Percentiles rank a stretch among this genome's conserved stretches.
Evolutionary conservation across 352 stramenopile genomes (phyloP).

Genomic region (Pythium angustatum): DNA sequence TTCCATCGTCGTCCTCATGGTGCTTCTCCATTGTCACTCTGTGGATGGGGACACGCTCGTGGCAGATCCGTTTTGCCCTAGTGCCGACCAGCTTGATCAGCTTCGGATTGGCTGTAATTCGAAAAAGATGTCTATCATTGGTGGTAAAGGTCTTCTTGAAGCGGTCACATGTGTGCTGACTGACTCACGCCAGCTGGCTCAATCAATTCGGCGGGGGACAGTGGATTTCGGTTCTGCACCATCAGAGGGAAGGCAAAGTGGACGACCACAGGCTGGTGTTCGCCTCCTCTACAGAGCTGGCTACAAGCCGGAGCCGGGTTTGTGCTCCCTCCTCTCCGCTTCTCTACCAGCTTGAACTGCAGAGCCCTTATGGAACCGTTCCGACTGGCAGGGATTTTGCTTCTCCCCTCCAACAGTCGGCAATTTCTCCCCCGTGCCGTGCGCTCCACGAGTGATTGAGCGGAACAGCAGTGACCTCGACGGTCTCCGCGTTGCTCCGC

Average conservation of each 20-base stretch:
- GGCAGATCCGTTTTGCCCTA: too few species aligned
- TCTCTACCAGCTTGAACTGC: not conserved
- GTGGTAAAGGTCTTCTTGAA: slow-evolving; percentile 15
- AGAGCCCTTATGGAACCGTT: slow-evolving; percentile 10
- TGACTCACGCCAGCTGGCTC: slow-evolving; percentile 19
- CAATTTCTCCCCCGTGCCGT: slow-evolving; percentile 20
- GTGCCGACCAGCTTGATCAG: not conserved
- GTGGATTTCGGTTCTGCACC: not conserved
- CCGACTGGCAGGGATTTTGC: not conserved
- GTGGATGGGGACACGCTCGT: too few species aligned
- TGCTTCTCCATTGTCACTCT: not conserved
- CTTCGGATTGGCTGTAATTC: slow-evolving; percentile 8
- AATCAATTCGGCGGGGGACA: slow-evolving; percentile 18
- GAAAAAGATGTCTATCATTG: slow-evolving; percentile 2
- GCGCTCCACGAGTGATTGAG: slow-evolving; percentile 2
- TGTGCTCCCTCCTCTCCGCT: slow-evolving; percentile 7
- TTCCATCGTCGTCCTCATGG: not conserved
- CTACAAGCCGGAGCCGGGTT: slow-evolving; percentile 1
- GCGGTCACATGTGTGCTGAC: slow-evolving; percentile 6
- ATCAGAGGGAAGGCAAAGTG: slow-evolving; percentile 10
- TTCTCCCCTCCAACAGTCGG: slow-evolving; percentile 15
- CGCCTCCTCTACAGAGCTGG: slow-evolving; percentile 17
- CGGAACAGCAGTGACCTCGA: slow-evolving; percentile 8
- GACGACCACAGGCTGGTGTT: not conserved
- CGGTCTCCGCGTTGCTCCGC: not conserved